Evolutionary conservation across 164 flowering plant genomes (phyloP).

Genomic region (Stephania japonica): DNA sequence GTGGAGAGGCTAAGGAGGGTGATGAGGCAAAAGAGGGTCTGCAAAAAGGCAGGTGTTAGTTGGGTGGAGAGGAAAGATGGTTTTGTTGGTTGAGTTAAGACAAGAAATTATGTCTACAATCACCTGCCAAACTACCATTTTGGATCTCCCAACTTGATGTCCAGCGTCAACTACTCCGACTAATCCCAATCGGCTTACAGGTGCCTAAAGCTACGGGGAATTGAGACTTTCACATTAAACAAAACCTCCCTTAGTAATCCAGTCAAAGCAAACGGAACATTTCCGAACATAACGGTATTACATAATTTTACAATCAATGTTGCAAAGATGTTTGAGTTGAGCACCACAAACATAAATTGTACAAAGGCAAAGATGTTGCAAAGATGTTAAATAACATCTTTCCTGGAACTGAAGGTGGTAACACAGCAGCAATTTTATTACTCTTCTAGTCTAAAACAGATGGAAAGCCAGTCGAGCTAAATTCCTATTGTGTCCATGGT

Average conservation of each 20-base stretch:
- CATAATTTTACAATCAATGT: background rate
- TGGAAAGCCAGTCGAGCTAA: constrained; percentile 87
- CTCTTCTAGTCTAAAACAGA: constrained; percentile 78
- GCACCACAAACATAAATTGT: background rate
- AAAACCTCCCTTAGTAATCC: too few species aligned
- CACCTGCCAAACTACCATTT: too few species aligned
- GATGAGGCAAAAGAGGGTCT: constrained; percentile 47
- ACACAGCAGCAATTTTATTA: background rate
- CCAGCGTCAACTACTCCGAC: too few species aligned
- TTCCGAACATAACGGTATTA: too few species aligned
- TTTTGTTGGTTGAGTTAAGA: constrained; percentile 9
- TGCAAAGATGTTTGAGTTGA: background rate
- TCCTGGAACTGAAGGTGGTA: background rate
- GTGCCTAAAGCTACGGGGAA: too few species aligned
- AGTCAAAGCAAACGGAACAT: too few species aligned
- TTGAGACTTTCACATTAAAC: too few species aligned
- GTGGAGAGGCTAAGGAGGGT: constrained; percentile 51
- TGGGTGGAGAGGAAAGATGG: constrained; percentile 27
- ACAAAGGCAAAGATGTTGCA: background rate
- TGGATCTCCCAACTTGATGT: too few species aligned
- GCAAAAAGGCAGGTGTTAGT: constrained; percentile 43
- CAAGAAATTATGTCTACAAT: background rate
- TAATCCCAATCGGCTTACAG: too few species aligned
- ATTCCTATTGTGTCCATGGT: constrained; percentile 46
- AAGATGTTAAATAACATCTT: background rate